Evolutionary conservation across 441 rosid genomes (phyloP), one percentile per base, ranked within the genome.

Genomic region (Geranium incanum): DNA sequence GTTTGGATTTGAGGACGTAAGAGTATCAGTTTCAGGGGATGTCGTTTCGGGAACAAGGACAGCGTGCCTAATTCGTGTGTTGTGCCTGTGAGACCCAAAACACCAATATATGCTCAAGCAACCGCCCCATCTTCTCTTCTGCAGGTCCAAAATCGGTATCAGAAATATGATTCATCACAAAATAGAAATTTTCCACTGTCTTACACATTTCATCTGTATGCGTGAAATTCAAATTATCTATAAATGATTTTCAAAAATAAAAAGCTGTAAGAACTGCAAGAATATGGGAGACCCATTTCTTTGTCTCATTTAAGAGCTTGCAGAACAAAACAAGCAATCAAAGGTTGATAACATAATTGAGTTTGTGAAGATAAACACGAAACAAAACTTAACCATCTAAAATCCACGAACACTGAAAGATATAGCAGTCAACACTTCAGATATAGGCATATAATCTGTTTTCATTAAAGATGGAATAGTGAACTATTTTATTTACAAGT

Each of bases 101-200:
- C 98, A 94, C 86, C 84, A 76, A 73, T 85, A 86, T 3, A 76
- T 9, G 71, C 86, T 85, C 89, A 82, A 89, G 63, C 87, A 84
- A 68, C 84, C 76, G 72, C 91, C 82, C 97, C 97, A 89, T 84
- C 85, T 84, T 80, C 81, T 81, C 81, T 86, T 90, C 96, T 84
- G 87, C 68, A 73, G 5, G 28, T 16, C 38, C 71, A 38, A 36
- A 72, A 81, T 66, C 45, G 41, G 12, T 62, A 67, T 68, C 11
- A 64, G 6, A 67, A 59, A n/a, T 52, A 52, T 52, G 60, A n/a
- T 52, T 52, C 21, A 15, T 15, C 3, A 13, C 60, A 4, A 3
- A 52, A n/a, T 9, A 9, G 12, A 39, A 39, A 4, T 4, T 39
- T 5, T 5, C 8, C 8, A 5, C 43, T 39, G 43, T 4, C 1